Base-by-base conservation (phyloP, 2,329 filamentous ascomycete species). In the Tolypocladium sp. region DNA sequence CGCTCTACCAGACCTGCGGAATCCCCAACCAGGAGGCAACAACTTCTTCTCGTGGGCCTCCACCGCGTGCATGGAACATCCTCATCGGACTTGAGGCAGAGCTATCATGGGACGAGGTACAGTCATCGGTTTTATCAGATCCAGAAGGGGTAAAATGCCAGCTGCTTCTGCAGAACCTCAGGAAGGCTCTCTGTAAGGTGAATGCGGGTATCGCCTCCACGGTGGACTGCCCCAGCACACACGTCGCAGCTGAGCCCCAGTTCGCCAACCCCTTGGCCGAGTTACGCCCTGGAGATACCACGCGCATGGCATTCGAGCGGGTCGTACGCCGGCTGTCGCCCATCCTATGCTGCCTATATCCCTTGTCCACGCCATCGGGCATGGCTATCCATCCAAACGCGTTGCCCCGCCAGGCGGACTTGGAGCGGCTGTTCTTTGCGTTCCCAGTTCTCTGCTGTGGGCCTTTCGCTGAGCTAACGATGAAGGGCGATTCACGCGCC, bases 371-470 rank as follows among this genome's bases (percentile, higher is more conserved):
- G 8, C 25, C 33, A 53, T 7, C 3, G 12, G 8, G 37, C 46
- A n/a, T 41, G 17, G n/a, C 52, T 30, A 30, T 30, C 30, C 30
- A 30, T 30, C 30, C 30, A 30, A 15, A 41, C 40, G 46, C 35
- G 56, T 15, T 53, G 20, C 51, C 51, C 3, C 20, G 20, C 17
- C 56, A 46, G 15, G 49, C 56, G 6, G 66, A 71, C 54, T 46
- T 67, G 10, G 66, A 68, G 62, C 62, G 66, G 30, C 68, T 65
- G 58, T 60, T 69, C 54, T 61, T 69, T 51, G 64, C 65, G 13
- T 69, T 71, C 53, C 65, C 68, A 10, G 66, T 70, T 54, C 61
- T 70, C 44, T 69, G 65, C 58, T 65, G 64, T 51, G 66, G 66
- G 10, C 63, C 64, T 15, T 62, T 71, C 42, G 56, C 67, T 33